Evolutionary conservation across 2,329 filamentous ascomycete genomes (phyloP), one percentile per base, ranked within the genome.

Genomic region (Aspergillus transmontanensis): DNA sequence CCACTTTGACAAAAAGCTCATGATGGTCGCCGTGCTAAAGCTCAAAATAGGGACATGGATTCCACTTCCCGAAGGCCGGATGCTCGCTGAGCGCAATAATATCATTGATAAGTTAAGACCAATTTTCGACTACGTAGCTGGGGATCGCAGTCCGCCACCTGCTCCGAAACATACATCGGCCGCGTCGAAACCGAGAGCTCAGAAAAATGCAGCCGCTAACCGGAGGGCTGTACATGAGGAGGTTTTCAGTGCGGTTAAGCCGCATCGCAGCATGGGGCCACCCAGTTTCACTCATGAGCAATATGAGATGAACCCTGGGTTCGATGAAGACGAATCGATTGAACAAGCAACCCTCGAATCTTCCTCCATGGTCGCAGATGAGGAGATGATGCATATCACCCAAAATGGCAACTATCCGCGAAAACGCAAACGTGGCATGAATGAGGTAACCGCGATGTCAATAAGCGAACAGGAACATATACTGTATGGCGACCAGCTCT

Each of bases 61-160:
- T 57, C 95, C 95, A 9, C 86, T 99, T 9, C 85, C 89, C 16
- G 88, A 92, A 66, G 95, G 93, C 61, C 88, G 93, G 69, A 82
- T 87, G 65, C 88, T 99, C 39, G 95, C 95, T 41, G 89, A 91
- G 69, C 90, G 94, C 70, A 97, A 98, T 77, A 91, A 91, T 67
- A 86, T 97, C 58, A 89, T 93, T 69, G 90, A 96, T 48, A 92
- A 93, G 72, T 84, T 99, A 66, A 85, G 86, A 57, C 89, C 89
- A 58, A 97, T 99, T 68, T 96, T 99, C 79, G 92, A 97, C 77
- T 99, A 89, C 74, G 86, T 90, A 0, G 87, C 93, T 0, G 94
- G 94, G 64, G 89, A 93, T 74, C 86, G 91, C 72, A 97, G 92
- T 74, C 95, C 95, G 28, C 95, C 95, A 53, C 94, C 94, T 4